These are phyloP conservation scores for Aureobasidium sp. DNA, from an alignment of 2,329 filamentous ascomycete species.

Conservation along the genomic window DNA sequence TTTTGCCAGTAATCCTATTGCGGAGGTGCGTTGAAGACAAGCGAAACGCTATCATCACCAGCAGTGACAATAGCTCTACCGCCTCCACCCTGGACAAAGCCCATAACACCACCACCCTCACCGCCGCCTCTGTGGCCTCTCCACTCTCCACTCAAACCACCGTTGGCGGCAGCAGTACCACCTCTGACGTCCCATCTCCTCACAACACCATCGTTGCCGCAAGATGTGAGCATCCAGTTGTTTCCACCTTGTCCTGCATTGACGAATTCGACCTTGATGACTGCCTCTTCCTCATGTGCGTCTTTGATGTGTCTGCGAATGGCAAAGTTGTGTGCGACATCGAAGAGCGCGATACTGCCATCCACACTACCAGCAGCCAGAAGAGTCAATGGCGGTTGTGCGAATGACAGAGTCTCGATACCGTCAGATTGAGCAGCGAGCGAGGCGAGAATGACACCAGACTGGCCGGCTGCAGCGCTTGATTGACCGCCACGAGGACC, in stretches of 20 bases:
- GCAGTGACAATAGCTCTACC: slow-evolving; percentile 76
- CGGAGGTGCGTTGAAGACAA: slow-evolving; percentile 51
- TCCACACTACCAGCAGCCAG: slow-evolving; percentile 58
- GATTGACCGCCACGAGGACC: slow-evolving; percentile 31
- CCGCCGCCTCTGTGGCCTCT: slow-evolving; percentile 78
- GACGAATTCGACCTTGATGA: slow-evolving; percentile 90
- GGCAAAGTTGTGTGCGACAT: slow-evolving; percentile 77
- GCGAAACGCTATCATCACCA: slow-evolving; percentile 69
- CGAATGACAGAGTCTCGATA: slow-evolving; percentile 68
- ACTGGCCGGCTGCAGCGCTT: slow-evolving; percentile 40
- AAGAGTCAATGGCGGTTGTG: slow-evolving; percentile 50
- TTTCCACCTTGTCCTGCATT: slow-evolving; percentile 29
- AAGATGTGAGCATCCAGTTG: slow-evolving; percentile 68
- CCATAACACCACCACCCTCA: slow-evolving; percentile 80
- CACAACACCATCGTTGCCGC: slow-evolving; percentile 87
- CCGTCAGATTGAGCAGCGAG: slow-evolving; percentile 71
- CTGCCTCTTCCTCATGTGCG: slow-evolving; percentile 78
- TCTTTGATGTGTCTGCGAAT: slow-evolving; percentile 73
- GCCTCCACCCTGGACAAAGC: slow-evolving; percentile 73
- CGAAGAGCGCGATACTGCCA: slow-evolving; percentile 72
- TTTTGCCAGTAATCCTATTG: not conserved
- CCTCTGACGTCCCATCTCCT: slow-evolving; percentile 76
- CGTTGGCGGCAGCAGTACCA: slow-evolving; percentile 56
- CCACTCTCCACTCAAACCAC: slow-evolving; percentile 78
- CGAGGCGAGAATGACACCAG: slow-evolving; percentile 70